Percentiles rank a stretch among this genome's conserved stretches.
Evolutionary conservation across 345 rosid species (phyloP).

Genomic region (Pugionium dolabratum): DNA sequence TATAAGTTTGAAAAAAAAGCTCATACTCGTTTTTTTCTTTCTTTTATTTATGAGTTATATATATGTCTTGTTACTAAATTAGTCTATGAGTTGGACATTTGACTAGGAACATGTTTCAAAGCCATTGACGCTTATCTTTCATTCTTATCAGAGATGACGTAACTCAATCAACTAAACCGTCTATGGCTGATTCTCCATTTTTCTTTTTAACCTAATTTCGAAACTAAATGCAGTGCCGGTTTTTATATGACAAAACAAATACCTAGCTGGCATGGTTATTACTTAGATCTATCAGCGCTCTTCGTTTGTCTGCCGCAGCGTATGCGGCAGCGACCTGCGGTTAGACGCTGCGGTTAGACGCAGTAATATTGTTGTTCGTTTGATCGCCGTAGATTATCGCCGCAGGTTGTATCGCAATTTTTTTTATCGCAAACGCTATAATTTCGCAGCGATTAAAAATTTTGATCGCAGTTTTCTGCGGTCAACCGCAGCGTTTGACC

Average conservation of each 20-base stretch:
- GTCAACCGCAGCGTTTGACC: too few relatives aligned
- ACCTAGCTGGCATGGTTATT: too few relatives aligned
- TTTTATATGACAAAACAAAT: background rate
- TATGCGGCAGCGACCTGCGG: too few relatives aligned
- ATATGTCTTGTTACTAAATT: background rate
- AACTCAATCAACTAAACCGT: background rate
- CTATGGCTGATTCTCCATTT: background rate
- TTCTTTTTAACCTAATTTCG: background rate
- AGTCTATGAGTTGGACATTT: conserved; percentile 25
- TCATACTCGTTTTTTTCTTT: background rate
- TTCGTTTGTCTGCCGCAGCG: too few relatives aligned
- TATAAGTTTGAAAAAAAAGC: background rate
- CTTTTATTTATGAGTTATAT: background rate
- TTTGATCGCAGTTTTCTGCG: too few relatives aligned
- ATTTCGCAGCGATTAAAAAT: too few relatives aligned
- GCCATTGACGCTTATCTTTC: conserved; percentile 19
- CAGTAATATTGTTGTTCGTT: too few relatives aligned
- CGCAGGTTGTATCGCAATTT: too few relatives aligned
- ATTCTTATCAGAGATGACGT: conserved; percentile 22
- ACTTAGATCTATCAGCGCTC: too few relatives aligned
- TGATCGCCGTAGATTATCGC: too few relatives aligned
- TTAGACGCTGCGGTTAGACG: too few relatives aligned
- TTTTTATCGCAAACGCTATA: too few relatives aligned
- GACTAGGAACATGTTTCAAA: conserved; percentile 31
- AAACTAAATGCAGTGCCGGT: background rate